Conservation (phyloP, 352 stramenopile genomes). For the Phytophthora parvispora region DNA sequence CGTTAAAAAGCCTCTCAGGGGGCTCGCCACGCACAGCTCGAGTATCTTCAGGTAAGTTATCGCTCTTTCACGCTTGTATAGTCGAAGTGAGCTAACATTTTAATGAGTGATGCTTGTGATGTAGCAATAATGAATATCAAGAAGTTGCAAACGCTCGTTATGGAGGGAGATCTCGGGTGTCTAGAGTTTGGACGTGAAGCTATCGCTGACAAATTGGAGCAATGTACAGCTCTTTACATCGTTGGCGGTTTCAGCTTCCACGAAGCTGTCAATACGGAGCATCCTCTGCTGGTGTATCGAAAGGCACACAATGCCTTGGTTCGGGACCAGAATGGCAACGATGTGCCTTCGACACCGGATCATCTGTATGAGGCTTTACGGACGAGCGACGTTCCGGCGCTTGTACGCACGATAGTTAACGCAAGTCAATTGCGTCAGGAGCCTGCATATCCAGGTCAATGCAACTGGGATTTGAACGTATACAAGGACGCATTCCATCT, state of each 20-base stretch:
- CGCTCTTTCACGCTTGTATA: neutral
- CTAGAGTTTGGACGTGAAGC: neutral
- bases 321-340: neutral
- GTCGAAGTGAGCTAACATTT: neutral
- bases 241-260: neutral
- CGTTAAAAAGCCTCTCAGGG: too few species aligned
- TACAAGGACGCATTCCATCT: neutral
- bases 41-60: neutral
- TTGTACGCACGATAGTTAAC: neutral
- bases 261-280: neutral
- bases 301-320: neutral
- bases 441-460: neutral
- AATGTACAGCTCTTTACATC: neutral
- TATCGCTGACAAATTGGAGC: neutral
- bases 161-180: neutral
- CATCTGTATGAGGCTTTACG: neutral
- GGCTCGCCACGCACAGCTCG: neutral
- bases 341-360: neutral
- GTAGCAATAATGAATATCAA: neutral
- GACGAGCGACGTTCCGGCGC: neutral
- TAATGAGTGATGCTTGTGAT: neutral
- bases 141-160: neutral
- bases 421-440: neutral
- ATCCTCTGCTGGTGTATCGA: neutral
- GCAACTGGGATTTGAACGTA: neutral